Conservation (phyloP, 345 rosid species). For the Populus nigra region DNA sequence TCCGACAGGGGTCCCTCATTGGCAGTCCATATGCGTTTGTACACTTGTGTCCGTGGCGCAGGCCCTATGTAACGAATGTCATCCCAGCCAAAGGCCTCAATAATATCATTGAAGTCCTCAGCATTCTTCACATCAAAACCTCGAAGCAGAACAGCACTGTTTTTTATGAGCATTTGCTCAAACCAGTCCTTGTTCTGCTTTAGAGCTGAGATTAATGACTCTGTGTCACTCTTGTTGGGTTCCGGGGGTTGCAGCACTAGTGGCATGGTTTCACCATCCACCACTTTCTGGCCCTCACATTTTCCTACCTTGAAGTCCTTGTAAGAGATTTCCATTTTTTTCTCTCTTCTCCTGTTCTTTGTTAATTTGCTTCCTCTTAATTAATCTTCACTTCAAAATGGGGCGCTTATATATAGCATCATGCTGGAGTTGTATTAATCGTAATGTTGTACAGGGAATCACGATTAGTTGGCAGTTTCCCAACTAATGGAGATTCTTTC, state of each 20-base stretch:
- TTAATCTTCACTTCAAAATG: not conserved
- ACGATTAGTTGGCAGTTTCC: not conserved
- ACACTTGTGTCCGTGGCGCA: slow-evolving; percentile 50
- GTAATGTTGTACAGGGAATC: not conserved
- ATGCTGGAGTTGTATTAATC: slow-evolving; percentile 2
- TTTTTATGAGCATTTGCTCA: slow-evolving; percentile 51
- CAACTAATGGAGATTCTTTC: not conserved
- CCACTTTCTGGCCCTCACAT: slow-evolving; percentile 61
- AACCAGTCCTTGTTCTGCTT: slow-evolving; percentile 54
- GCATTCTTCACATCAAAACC: slow-evolving; percentile 53
- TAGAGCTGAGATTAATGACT: slow-evolving; percentile 34
- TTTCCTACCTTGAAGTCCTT: slow-evolving; percentile 54
- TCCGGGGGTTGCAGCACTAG: slow-evolving; percentile 42
- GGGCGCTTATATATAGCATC: slow-evolving; percentile 11
- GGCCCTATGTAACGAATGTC: slow-evolving; percentile 58
- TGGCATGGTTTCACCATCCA: slow-evolving; percentile 60
- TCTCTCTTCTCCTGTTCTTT: not conserved
- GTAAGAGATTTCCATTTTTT: slow-evolving; percentile 35
- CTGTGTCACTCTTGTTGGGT: slow-evolving; percentile 23
- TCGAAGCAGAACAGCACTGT: slow-evolving; percentile 58
- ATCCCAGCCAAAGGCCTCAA: slow-evolving; percentile 58
- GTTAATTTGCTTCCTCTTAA: not conserved
- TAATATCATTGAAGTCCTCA: slow-evolving; percentile 49
- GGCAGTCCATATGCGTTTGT: slow-evolving; percentile 67
- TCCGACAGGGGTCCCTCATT: slow-evolving; percentile 73